Percentiles rank a stretch among this genome's conserved stretches.
Conservation (phyloP, 768 basidiomycete genomes). For the Tremella yokohamensis region DNA sequence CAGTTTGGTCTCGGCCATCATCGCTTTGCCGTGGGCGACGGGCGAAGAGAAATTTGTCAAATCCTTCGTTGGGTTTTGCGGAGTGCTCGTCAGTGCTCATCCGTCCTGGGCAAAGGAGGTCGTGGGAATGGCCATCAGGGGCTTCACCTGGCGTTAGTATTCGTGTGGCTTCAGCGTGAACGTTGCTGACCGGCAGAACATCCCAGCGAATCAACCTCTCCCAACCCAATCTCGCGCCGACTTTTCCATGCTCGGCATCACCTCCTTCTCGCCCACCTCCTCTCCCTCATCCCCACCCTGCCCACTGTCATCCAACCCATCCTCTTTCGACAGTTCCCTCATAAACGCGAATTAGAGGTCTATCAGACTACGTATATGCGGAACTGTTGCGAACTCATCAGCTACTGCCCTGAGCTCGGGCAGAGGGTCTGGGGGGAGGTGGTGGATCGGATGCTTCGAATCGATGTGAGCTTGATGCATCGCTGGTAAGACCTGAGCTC, state of each 20-base stretch:
- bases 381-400: slow-evolving; percentile 74
- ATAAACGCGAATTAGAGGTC: slow-evolving; percentile 78
- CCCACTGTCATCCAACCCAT: slow-evolving; percentile 81
- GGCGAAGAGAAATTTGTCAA: slow-evolving; percentile 74
- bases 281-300: slow-evolving; percentile 85
- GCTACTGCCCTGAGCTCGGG: slow-evolving; percentile 78
- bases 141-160: slow-evolving; percentile 75
- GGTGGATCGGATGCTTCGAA: slow-evolving; percentile 88
- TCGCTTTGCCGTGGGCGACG: slow-evolving; percentile 88
- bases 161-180: not conserved
- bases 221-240: slow-evolving; percentile 66
- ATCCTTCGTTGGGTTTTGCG: slow-evolving; percentile 81
- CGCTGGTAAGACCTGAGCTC: not conserved
- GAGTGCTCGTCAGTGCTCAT: slow-evolving; percentile 83
- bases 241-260: slow-evolving; percentile 83
- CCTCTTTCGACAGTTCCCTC: slow-evolving; percentile 80
- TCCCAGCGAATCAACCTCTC: slow-evolving; percentile 6
- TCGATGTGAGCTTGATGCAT: slow-evolving; percentile 66
- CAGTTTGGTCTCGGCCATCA: slow-evolving; percentile 76
- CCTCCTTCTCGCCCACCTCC: slow-evolving; percentile 75
- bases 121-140: slow-evolving; percentile 73
- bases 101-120: slow-evolving; percentile 87
- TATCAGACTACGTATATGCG: slow-evolving; percentile 85
- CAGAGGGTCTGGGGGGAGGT: slow-evolving; percentile 81
- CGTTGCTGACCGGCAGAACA: slow-evolving; percentile 33